Percentiles rank a stretch among this genome's conserved stretches.
Conservation (phyloP, 345 rosid species). For the Salix dunnii region DNA sequence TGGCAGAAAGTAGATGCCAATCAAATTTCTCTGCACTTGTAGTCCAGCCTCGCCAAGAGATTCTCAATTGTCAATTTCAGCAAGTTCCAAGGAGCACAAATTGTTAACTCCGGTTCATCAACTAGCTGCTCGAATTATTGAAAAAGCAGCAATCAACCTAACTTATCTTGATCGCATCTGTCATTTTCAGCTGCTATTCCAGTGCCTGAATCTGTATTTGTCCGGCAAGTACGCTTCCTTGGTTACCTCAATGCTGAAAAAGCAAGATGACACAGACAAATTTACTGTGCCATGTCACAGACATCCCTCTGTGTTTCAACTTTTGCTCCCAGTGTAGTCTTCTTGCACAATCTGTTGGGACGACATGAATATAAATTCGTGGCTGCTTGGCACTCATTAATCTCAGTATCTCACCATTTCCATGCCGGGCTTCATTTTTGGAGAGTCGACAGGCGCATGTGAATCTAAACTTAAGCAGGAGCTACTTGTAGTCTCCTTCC, state of each 20-base stretch:
- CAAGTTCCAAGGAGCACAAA: background rate
- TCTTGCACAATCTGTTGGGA: constrained; percentile 46
- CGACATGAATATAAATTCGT: constrained; percentile 26
- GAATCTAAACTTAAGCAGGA: constrained; percentile 85
- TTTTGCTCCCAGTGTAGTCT: constrained; percentile 33
- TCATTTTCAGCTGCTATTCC: constrained; percentile 31
- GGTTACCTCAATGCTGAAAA: constrained; percentile 43
- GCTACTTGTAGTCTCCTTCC: constrained; percentile 41
- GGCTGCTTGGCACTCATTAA: constrained; percentile 18
- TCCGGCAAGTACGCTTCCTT: constrained; percentile 43
- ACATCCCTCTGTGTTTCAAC: constrained; percentile 31
- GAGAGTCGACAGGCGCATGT: constrained; percentile 30
- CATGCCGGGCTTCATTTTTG: constrained; percentile 31
- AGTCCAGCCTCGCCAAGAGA: background rate
- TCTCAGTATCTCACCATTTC: constrained; percentile 24
- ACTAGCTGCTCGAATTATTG: background rate
- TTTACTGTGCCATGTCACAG: constrained; percentile 34
- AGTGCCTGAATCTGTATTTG: constrained; percentile 29
- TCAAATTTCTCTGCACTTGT: background rate
- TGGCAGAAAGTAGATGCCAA: background rate
- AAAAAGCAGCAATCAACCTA: constrained; percentile 4
- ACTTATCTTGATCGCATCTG: constrained; percentile 15
- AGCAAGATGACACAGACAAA: constrained; percentile 49
- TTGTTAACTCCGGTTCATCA: background rate
- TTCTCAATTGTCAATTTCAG: background rate